These are phyloP conservation scores for Alternaria sp. DNA, from an alignment of 2,329 filamentous ascomycete species.

Conservation along the genomic window DNA sequence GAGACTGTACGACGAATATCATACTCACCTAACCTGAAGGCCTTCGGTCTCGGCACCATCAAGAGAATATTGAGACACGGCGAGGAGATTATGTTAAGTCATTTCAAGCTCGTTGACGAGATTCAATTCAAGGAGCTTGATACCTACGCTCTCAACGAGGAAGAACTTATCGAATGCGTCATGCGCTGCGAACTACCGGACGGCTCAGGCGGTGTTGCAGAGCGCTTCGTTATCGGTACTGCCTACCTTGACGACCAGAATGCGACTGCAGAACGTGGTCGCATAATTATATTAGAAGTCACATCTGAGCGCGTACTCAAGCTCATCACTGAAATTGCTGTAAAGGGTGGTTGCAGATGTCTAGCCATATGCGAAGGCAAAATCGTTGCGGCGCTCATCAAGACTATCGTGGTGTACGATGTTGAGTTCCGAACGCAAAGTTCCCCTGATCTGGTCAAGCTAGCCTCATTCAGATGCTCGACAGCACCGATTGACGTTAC, in stretches of 20 bases:
- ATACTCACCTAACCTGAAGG: conserved; percentile 79
- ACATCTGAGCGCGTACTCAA: conserved; percentile 77
- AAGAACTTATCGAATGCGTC: conserved; percentile 85
- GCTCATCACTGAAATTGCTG: conserved; percentile 70
- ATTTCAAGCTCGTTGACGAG: conserved; percentile 91
- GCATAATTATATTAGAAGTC: conserved; percentile 85
- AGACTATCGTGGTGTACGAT: conserved; percentile 74
- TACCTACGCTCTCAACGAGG: conserved; percentile 68
- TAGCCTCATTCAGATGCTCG: conserved; percentile 79
- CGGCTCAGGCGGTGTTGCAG: conserved; percentile 64
- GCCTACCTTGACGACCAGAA: conserved; percentile 73
- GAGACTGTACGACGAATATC: conserved; percentile 88
- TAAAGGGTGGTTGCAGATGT: conserved; percentile 83
- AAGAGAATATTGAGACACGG: conserved; percentile 74
- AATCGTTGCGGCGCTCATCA: conserved; percentile 87
- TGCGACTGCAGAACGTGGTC: conserved; percentile 66
- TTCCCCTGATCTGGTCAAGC: conserved; percentile 68
- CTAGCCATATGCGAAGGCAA: conserved; percentile 75
- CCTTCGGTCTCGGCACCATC: conserved; percentile 88
- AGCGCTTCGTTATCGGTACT: conserved; percentile 92
- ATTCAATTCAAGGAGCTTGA: conserved; percentile 83
- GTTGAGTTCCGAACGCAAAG: conserved; percentile 64
- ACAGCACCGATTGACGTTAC: conserved; percentile 85
- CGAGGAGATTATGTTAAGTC: conserved; percentile 77
- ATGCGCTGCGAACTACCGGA: conserved; percentile 77